A percentile compares a stretch with the other conserved stretches of the same genome.
Conservation (phyloP, 495 filamentous ascomycete genomes). For the Aspergillus campestris region DNA sequence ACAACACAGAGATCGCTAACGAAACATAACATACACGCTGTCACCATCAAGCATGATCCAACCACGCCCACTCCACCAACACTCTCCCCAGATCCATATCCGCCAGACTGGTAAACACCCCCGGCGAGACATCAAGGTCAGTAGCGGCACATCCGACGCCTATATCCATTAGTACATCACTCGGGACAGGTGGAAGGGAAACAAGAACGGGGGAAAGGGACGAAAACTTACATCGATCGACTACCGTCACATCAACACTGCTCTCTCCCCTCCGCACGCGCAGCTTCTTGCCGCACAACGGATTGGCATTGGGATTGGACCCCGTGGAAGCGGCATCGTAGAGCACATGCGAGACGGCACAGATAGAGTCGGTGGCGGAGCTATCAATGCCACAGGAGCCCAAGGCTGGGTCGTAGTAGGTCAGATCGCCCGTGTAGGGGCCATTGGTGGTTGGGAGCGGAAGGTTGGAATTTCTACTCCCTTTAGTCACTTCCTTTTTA, state of each 20-base stretch:
- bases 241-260: conserved; percentile 59
- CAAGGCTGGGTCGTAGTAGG: conserved; percentile 59
- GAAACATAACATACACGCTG: too few species aligned
- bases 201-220: background rate
- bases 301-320: conserved; percentile 60
- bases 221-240: conserved; percentile 56
- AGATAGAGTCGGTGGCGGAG: conserved; percentile 45
- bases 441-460: conserved; percentile 47
- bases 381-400: conserved; percentile 62
- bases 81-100: conserved; percentile 49
- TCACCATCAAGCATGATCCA: conserved; percentile 20
- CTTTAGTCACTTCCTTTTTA: conserved; percentile 10
- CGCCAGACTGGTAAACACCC: conserved; percentile 54
- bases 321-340: conserved; percentile 53
- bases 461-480: conserved; percentile 29
- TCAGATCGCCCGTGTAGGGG: conserved; percentile 57
- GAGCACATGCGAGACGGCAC: conserved; percentile 55
- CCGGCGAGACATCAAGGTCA: conserved; percentile 59
- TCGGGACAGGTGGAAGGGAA: background rate
- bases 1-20: too few species aligned
- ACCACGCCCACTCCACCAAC: conserved; percentile 59
- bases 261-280: conserved; percentile 43
- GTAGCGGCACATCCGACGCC: conserved; percentile 47
- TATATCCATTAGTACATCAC: background rate
- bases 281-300: conserved; percentile 59